Evolutionary conservation across 1,284 basidiomycete genomes (phyloP).

Genomic region (Cutaneotrichosporon curvatum): DNA sequence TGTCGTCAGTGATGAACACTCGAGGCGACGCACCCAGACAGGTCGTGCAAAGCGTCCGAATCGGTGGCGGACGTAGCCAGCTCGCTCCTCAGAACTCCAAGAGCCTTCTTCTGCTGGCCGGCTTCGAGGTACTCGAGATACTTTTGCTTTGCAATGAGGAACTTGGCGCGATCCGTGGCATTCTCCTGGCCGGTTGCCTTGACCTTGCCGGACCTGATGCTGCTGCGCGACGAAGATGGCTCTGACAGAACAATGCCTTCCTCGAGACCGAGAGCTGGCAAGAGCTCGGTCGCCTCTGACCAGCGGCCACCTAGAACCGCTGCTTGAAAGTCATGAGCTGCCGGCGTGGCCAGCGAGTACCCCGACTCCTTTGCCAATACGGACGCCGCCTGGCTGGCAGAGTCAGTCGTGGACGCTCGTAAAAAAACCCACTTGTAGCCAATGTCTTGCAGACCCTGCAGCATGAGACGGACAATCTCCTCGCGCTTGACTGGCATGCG

Average conservation of each 20-base stretch:
- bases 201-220: slow-evolving; percentile 25
- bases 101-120: slow-evolving; percentile 69
- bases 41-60: slow-evolving; percentile 66
- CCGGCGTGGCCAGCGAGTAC: slow-evolving; percentile 69
- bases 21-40: slow-evolving; percentile 64
- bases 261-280: slow-evolving; percentile 61
- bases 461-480: slow-evolving; percentile 81
- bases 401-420: background rate
- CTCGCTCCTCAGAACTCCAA: slow-evolving; percentile 78
- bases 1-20: slow-evolving; percentile 32
- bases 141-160: slow-evolving; percentile 87
- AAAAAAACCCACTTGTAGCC: slow-evolving; percentile 73
- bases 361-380: slow-evolving; percentile 89
- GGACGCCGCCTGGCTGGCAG: slow-evolving; percentile 73
- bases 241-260: slow-evolving; percentile 1
- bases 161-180: slow-evolving; percentile 61
- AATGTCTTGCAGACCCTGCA: slow-evolving; percentile 85
- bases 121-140: slow-evolving; percentile 90
- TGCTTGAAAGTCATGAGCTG: slow-evolving; percentile 72
- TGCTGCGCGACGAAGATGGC: slow-evolving; percentile 23
- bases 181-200: slow-evolving; percentile 21
- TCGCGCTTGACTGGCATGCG: slow-evolving; percentile 62
- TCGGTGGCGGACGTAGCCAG: slow-evolving; percentile 68
- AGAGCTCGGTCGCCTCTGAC: slow-evolving; percentile 66
- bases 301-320: slow-evolving; percentile 79